Percentiles rank a stretch among this genome's conserved stretches.
phyloP scores from a whole-genome alignment of 2,329 filamentous ascomycete species.

The Gremmenia infestans region DNA sequence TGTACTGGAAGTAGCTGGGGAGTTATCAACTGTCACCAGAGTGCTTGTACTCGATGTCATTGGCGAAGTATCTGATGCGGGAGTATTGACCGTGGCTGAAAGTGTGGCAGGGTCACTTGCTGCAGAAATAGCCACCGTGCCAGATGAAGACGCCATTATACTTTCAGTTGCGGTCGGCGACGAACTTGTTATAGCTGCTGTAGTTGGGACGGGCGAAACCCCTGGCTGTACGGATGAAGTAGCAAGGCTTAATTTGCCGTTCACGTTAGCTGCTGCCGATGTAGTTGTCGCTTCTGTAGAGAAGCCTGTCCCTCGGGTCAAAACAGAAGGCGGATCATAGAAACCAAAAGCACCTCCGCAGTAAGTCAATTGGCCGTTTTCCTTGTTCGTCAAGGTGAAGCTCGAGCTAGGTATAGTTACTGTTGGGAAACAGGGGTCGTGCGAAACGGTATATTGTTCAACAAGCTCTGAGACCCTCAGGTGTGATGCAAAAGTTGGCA shows the following conservation, averaged over 20 bases:
- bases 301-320: not conserved
- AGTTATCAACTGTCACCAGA: not conserved
- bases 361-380: not conserved
- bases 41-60: not conserved
- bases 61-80: too few relatives aligned
- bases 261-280: not conserved
- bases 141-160: not conserved
- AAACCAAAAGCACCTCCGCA: not conserved
- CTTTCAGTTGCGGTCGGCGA: not conserved
- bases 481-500: not conserved
- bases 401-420: not conserved
- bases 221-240: not conserved
- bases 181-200: not conserved
- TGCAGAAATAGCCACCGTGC: not conserved
- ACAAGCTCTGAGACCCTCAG: not conserved
- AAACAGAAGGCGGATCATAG: not conserved
- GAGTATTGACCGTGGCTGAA: too few relatives aligned
- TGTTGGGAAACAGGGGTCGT: not conserved
- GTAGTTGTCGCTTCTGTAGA: not conserved
- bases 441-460: not conserved
- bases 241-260: not conserved
- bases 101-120: not conserved
- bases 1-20: not conserved
- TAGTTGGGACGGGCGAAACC: not conserved
- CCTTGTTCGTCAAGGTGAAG: not conserved